phyloP scores from a whole-genome alignment of 148 eudicot genomes.

The Nepenthes gracilis region DNA sequence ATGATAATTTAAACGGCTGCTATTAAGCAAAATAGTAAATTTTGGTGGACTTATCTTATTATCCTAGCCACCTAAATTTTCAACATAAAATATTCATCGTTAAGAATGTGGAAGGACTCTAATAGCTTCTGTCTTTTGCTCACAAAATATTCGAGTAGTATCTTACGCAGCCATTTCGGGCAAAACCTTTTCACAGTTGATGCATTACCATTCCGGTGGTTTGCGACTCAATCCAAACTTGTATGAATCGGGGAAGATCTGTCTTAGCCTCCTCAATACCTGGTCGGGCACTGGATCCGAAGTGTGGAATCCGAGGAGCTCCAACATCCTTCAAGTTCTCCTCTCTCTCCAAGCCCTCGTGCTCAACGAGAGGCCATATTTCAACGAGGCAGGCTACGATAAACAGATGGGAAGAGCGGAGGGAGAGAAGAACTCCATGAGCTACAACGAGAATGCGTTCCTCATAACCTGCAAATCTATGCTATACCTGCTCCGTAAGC shows the following conservation, averaged over 20 bases:
- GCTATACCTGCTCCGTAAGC: slow-evolving; percentile 60
- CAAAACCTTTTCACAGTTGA: slow-evolving; percentile 32
- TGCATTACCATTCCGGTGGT: slow-evolving; percentile 83
- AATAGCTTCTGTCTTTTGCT: too few relatives aligned
- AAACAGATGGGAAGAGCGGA: slow-evolving; percentile 74
- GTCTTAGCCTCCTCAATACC: slow-evolving; percentile 92
- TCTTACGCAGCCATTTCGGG: too few relatives aligned
- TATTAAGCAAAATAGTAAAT: too few relatives aligned
- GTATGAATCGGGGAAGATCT: slow-evolving; percentile 96
- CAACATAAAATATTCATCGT: too few relatives aligned
- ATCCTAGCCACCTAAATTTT: too few relatives aligned
- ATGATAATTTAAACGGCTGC: too few relatives aligned
- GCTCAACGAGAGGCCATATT: slow-evolving; percentile 90
- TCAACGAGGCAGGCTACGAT: slow-evolving; percentile 41
- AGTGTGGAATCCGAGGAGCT: slow-evolving; percentile 79
- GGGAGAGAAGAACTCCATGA: slow-evolving; percentile 85
- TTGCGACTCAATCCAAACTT: slow-evolving; percentile 91
- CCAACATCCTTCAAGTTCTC: slow-evolving; percentile 89
- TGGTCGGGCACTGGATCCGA: slow-evolving; percentile 88
- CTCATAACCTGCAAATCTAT: slow-evolving; percentile 81
- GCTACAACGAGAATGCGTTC: slow-evolving; percentile 89
- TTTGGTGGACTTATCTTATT: too few relatives aligned
- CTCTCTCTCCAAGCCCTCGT: slow-evolving; percentile 95
- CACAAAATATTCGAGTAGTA: too few relatives aligned
- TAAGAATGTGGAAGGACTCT: too few relatives aligned